Conservation (phyloP, 805 yeast genomes). For the Saccharomycopsis babjevae region DNA sequence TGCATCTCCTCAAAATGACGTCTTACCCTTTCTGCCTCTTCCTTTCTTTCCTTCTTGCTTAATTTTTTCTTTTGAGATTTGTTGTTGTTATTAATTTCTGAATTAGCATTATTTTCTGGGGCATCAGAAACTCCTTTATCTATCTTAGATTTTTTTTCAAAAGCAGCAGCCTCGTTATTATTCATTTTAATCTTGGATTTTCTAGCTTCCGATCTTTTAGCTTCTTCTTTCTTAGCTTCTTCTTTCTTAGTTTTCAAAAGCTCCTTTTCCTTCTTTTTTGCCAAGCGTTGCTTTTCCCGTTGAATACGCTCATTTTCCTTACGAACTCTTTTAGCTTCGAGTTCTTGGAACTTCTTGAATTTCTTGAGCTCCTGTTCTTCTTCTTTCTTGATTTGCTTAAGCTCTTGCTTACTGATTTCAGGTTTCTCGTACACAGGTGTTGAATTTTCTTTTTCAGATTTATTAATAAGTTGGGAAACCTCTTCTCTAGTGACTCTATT, state of each 20-base stretch:
- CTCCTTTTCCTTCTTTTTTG: not conserved
- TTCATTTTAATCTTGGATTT: not conserved
- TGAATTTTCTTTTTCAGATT: not conserved
- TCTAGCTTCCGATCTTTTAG: not conserved
- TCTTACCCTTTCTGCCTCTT: constrained; percentile 2
- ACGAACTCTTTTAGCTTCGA: not conserved
- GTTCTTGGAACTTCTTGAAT: not conserved
- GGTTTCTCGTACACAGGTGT: not conserved
- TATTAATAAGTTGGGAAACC: not conserved
- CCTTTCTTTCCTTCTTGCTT: not conserved
- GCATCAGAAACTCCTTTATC: not conserved
- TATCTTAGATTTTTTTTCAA: not conserved
- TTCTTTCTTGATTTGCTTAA: not conserved
- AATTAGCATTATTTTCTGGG: not conserved
- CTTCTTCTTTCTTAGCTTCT: not conserved
- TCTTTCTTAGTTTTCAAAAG: not conserved
- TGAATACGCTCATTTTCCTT: not conserved
- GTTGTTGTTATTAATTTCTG: not conserved
- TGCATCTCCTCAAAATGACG: not conserved
- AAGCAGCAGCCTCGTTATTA: not conserved
- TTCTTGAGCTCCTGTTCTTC: not conserved
- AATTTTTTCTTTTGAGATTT: not conserved
- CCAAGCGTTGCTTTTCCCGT: not conserved
- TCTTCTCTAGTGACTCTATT: not conserved
- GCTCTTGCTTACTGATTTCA: not conserved